Conservation (phyloP, 2,329 filamentous ascomycete species). For the Fusarium chaquense region DNA sequence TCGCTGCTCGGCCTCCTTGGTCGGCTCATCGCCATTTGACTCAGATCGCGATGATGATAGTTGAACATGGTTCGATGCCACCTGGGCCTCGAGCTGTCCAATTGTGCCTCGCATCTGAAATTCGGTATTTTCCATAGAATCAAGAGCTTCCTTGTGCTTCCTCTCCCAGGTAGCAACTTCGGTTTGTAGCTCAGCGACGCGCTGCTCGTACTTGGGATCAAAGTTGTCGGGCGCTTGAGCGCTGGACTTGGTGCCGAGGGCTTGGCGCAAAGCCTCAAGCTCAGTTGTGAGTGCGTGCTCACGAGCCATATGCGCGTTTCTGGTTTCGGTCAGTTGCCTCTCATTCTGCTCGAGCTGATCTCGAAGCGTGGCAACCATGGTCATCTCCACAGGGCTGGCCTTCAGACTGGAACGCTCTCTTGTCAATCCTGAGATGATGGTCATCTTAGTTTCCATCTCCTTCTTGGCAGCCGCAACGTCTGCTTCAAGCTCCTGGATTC, state of each 20-base stretch:
- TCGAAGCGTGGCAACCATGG: constrained; percentile 85
- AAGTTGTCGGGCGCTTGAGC: constrained; percentile 49
- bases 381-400: constrained; percentile 87
- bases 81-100: constrained; percentile 74
- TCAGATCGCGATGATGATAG: constrained; percentile 59
- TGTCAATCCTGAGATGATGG: constrained; percentile 93
- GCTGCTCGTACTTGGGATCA: constrained; percentile 62
- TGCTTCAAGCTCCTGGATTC: constrained; percentile 88
- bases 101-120: constrained; percentile 78
- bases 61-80: constrained; percentile 66
- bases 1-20: constrained; percentile 61
- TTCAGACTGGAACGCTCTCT: constrained; percentile 93
- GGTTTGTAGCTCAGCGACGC: constrained; percentile 74
- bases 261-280: constrained; percentile 74
- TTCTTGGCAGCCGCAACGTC: constrained; percentile 87
- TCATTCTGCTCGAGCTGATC: constrained; percentile 91
- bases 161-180: constrained; percentile 81
- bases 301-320: constrained; percentile 76
- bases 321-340: constrained; percentile 79
- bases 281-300: constrained; percentile 81
- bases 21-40: constrained; percentile 56
- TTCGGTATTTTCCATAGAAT: constrained; percentile 79
- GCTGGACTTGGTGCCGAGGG: constrained; percentile 54
- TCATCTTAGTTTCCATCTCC: constrained; percentile 97
- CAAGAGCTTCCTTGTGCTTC: constrained; percentile 78